Evolutionary conservation across 345 rosid genomes (phyloP), one percentile per base, ranked within the genome.

Genomic region (Salix dunnii): DNA sequence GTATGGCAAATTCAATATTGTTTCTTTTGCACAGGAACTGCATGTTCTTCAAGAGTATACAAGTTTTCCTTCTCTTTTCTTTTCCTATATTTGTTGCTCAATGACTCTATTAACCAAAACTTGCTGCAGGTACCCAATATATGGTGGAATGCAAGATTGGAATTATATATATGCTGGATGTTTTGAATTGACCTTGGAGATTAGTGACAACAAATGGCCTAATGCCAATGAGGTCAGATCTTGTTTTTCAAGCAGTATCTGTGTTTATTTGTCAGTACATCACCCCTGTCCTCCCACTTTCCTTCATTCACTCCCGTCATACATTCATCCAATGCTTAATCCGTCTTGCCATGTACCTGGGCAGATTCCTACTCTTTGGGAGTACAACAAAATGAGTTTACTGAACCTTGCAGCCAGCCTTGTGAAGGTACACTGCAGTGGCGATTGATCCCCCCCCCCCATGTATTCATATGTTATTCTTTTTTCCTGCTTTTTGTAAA

Each of bases 91-190:
- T 42, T 69, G 13, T 58, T 42, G 38, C 55, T 64, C 25, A 58
- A 68, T 25, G 38, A 69, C 72, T 76, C 60, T 58, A 70, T 69
- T 18, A 73, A 30, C 76, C 53, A 83, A 73, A 73, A 82, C 69
- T 68, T 76, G 79, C 31, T 79, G 64, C 88, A 95, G 99, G 97
- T 96, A 93, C 79, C 99, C 99, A 9, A 89, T 96, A 68, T 96
- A 93, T 86, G 99, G 97, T 68, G 99, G 94, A 81, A 96, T 93
- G 99, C 99, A 96, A 85, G 99, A 93, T 74, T 96, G 98, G 98
- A 96, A 96, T 82, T 96, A 96, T 83, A 90, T 96, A 81, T 84
- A 93, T 83, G 99, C 91, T 76, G 94, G 90, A 69, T 96, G 99
- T 86, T 90, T 96, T 70, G 99, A 96, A 81, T 85, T 96, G 88